Evolutionary conservation across 2,329 filamentous ascomycete species (phyloP), one percentile per base, ranked within the genome.

Genomic region (Akanthomyces uredinophilus): DNA sequence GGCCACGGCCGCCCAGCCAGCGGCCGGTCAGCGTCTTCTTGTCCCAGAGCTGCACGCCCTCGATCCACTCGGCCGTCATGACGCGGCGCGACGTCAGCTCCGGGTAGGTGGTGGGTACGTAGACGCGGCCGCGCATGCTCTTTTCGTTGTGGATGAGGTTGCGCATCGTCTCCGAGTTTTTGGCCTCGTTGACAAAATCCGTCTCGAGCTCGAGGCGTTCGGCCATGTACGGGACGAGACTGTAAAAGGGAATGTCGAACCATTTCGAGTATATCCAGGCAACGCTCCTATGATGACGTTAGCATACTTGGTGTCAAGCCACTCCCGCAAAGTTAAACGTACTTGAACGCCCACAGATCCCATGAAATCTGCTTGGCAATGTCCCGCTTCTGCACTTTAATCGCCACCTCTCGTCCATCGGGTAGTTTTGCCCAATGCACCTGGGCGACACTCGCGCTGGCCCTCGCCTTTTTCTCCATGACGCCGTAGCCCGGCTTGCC

Each of bases 11-110:
- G 24, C 92, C 93, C 43, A 87, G 77, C 94, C 95, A 98, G 5
- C 84, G 81, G 3, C 83, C 82, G 0, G 86, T 89, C 71, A 97
- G 88, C 59, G 88, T 83, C 62, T 91, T 87, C 73, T 96, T 96
- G 70, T 98, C 94, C 92, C 93, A 96, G 2, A 99, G 80, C 1
- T 93, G 84, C 2, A 96, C 87, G 7, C 95, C 95, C 75, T 99
- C 95, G 63, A 99, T 96, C 95, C 95, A 99, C 73, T 99, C 95
- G 0, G 94, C 92, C 1, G 93, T 96, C 79, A 99, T 88, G 54
- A 99, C 87, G 43, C 95, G 84, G 71, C 82, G 89, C 18, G 90
- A 92, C 58, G 87, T 92, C 32, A 97, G 83, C 64, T 96, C 92
- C 4, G 87, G 81, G 73, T 96, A 94, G 11, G 96, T 87, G 44